Evolutionary conservation across 371 early-diverging fungal species (phyloP).

Genomic region (Haplosporangium sp.): DNA sequence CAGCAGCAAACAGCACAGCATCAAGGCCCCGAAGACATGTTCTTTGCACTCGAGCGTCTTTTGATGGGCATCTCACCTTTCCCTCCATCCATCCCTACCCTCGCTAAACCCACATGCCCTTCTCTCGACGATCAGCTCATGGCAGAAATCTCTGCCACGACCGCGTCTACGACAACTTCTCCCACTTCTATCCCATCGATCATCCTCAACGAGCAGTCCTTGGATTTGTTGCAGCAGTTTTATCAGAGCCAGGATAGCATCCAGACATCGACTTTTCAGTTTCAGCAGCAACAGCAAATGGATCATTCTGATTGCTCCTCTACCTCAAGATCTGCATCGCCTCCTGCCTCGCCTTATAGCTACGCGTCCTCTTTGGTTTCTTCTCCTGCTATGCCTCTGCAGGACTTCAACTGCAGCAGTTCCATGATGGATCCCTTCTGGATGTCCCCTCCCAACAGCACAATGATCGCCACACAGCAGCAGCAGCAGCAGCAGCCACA

Average conservation of each 20-base stretch:
- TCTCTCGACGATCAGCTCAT: conserved; percentile 49
- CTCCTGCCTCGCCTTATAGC: conserved; percentile 38
- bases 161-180: conserved; percentile 9
- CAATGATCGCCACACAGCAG: conserved; percentile 11
- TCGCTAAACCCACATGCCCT: conserved; percentile 55
- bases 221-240: conserved; percentile 47
- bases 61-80: conserved; percentile 53
- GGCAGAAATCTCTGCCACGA: conserved; percentile 27
- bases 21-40: conserved; percentile 39
- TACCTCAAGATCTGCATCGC: conserved; percentile 36
- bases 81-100: conserved; percentile 52
- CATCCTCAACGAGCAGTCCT: conserved; percentile 53
- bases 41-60: conserved; percentile 47
- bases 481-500: conserved; percentile 21
- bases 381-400: conserved; percentile 33
- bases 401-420: conserved; percentile 12
- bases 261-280: neutral
- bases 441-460: conserved; percentile 4
- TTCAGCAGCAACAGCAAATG: conserved; percentile 1
- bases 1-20: conserved; percentile 13
- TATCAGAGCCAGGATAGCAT: conserved; percentile 35
- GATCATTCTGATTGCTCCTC: conserved; percentile 41
- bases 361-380: conserved; percentile 39
- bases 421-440: conserved; percentile 14
- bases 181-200: conserved; percentile 36